Conservation (phyloP, 148 eudicot species). For the Camellia sinensis region DNA sequence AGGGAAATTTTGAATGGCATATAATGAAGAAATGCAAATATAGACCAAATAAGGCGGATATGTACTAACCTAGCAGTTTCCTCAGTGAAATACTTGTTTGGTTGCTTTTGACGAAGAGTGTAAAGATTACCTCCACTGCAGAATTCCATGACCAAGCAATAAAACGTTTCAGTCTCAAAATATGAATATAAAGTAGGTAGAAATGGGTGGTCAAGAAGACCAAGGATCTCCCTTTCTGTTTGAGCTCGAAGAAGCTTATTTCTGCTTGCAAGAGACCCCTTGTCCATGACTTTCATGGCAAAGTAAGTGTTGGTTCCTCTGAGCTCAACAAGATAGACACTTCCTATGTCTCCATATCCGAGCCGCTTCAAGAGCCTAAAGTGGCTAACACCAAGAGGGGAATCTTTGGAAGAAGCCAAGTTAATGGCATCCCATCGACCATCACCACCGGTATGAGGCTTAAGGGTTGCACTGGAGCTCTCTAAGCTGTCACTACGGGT, state of each 20-base stretch:
- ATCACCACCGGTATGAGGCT: conserved; percentile 86
- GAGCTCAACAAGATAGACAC: conserved; percentile 81
- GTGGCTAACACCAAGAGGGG: conserved; percentile 64
- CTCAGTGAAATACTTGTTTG: conserved; percentile 73
- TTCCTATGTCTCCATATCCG: conserved; percentile 90
- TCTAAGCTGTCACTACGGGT: conserved; percentile 66
- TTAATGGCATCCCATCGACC: conserved; percentile 80
- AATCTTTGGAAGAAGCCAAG: conserved; percentile 37
- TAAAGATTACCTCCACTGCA: conserved; percentile 94
- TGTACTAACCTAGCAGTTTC: conserved; percentile 74
- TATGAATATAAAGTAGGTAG: conserved; percentile 77
- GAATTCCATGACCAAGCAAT: conserved; percentile 94
- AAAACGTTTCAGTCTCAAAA: conserved; percentile 81
- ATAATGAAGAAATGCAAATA: neutral
- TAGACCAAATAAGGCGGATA: conserved; percentile 1
- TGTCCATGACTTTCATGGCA: conserved; percentile 97
- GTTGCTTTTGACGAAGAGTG: conserved; percentile 83
- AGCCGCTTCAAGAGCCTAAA: conserved; percentile 74
- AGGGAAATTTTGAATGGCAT: neutral
- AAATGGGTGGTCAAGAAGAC: conserved; percentile 88
- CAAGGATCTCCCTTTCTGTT: conserved; percentile 85
- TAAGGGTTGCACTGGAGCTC: conserved; percentile 48
- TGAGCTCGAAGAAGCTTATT: conserved; percentile 80
- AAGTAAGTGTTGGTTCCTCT: conserved; percentile 59
- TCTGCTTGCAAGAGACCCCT: conserved; percentile 73